Base-by-base conservation (phyloP, 805 yeast genomes). In the Zygoascus flipseniorum region DNA sequence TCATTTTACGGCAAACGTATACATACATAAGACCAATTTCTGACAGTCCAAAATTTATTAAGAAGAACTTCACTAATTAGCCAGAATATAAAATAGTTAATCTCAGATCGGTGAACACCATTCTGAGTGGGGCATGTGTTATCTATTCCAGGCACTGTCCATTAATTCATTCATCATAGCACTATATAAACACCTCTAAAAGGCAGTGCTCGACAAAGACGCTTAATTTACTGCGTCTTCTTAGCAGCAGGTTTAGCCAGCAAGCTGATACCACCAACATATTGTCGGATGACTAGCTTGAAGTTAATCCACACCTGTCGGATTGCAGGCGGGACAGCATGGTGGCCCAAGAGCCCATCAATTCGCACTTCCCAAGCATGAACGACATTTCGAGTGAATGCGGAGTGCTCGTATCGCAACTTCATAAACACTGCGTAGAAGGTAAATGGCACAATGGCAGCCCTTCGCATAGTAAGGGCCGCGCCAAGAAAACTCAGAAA, bases 351-450 rank as follows among this genome's bases (percentile, higher is more conserved):
- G 16, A 81, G 54, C 18, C 83, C 81, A 65, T 84, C 86, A 49
- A 79, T 60, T 60, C 83, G 74, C 48, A 85, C 82, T 68, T 86
- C 95, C 73, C 84, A 73, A 51, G 76, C 73, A 71, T 85, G 81
- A 65, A 88, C 73, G 32, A 81, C 82, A 57, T 78, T 72, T 69
- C 87, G 83, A 53, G 89, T 84, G 72, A 81, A 82, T 31, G 80
- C 73, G 2, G 93, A 85, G 60, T 81, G 82, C 65, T 88, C 95
- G 65, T 75, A 86, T 69, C 96, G 80, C 54, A 85, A 68, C 69
- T 86, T 86, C 69, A 89, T 75, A 72, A 90, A 90, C 11, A 79
- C 54, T 11, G 78, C 65, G 37, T 79, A 62, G 32, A 85, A 72
- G 2, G 80, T 74, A 41, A 71, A 58, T 50, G 67, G 62, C 51